Evolutionary conservation across 2,329 filamentous ascomycete species (phyloP), one percentile per base, ranked within the genome.

Genomic region (Stenocarpella maydis): DNA sequence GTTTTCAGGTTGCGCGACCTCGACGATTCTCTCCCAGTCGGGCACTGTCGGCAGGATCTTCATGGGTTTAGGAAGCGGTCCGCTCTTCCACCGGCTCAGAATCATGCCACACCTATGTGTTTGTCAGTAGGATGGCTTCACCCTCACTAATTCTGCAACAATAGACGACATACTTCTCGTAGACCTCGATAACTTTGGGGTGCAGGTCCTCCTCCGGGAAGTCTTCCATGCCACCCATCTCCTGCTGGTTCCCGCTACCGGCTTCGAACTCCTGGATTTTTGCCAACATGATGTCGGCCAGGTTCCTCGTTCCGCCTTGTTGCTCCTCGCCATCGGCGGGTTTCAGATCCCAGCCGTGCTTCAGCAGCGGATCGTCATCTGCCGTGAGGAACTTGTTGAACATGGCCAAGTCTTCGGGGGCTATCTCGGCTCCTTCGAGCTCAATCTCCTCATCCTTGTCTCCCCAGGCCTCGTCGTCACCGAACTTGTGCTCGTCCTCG

Each of bases 61-160:
- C 86, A 99, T 97, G 0, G 95, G 95, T 81, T 99, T 99, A 24
- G 96, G 96, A 39, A 99, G 87, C 74, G 95, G 95, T n/a, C 96
- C 96, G 17, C 92, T 95, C 82, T 97, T 97, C 84, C 97, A 98
- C 73, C 95, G 90, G 31, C 93, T 94, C 70, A 99, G 87, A 71
- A 98, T 91, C 74, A 95, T 85, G 71, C 95, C 95, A 74, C 97
- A 91, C 82, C 91, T 94, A 58, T 4, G 61, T 0, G 19, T 8
- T 19, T 8, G 58, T 76, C 52, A 73, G 37, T 34, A 49, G 67
- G 4, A 50, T 70, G 60, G 49, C 71, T 17, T 12, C 34, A 12
- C 68, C 14, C 12, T 2, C 1, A 63, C 31, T 72, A 71, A 50
- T 50, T 45, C 53, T 21, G 26, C 68, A 31, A 19, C n/a, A 37